A percentile compares a stretch with the other conserved stretches of the same genome.
phyloP scores from a whole-genome alignment of 2,329 filamentous ascomycete genomes.

The Tolypocladium album region DNA sequence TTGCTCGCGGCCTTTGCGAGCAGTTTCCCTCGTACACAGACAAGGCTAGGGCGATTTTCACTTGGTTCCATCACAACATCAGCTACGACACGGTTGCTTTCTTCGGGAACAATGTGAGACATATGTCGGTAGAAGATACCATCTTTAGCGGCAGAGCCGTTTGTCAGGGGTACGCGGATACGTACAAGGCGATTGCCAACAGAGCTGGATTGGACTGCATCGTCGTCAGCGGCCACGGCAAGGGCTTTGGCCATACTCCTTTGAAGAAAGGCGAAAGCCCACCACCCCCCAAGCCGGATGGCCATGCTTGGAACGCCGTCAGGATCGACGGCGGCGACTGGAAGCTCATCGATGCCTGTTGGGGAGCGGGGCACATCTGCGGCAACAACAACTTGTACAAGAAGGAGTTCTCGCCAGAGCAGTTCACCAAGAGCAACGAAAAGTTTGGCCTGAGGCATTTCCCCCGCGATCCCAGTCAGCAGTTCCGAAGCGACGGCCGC shows the following conservation, averaged over 20 bases:
- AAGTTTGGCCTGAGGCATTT: slow-evolving; percentile 76
- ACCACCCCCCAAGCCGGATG: slow-evolving; percentile 50
- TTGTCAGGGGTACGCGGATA: slow-evolving; percentile 80
- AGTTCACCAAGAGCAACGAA: slow-evolving; percentile 57
- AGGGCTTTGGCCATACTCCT: slow-evolving; percentile 65
- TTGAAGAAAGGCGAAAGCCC: slow-evolving; percentile 52
- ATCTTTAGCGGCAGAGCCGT: slow-evolving; percentile 73
- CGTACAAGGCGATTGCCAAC: slow-evolving; percentile 69
- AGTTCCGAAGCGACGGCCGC: slow-evolving; percentile 65
- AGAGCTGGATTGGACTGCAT: slow-evolving; percentile 71
- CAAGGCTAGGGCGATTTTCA: slow-evolving; percentile 87
- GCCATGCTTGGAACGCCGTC: slow-evolving; percentile 91
- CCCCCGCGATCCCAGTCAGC: slow-evolving; percentile 54
- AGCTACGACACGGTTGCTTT: slow-evolving; percentile 73
- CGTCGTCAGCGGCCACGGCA: slow-evolving; percentile 69
- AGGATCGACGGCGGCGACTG: slow-evolving; percentile 76
- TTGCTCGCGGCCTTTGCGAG: slow-evolving; percentile 67
- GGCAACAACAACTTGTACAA: slow-evolving; percentile 46
- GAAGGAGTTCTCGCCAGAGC: slow-evolving; percentile 53
- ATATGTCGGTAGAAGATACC: slow-evolving; percentile 60
- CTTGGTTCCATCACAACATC: slow-evolving; percentile 92
- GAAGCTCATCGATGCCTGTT: slow-evolving; percentile 88
- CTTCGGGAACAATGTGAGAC: slow-evolving; percentile 58
- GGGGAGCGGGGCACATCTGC: slow-evolving; percentile 71
- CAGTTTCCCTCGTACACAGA: slow-evolving; percentile 77